Conservation (phyloP, 2,329 filamentous ascomycete species). For the Xylaria sp. region DNA sequence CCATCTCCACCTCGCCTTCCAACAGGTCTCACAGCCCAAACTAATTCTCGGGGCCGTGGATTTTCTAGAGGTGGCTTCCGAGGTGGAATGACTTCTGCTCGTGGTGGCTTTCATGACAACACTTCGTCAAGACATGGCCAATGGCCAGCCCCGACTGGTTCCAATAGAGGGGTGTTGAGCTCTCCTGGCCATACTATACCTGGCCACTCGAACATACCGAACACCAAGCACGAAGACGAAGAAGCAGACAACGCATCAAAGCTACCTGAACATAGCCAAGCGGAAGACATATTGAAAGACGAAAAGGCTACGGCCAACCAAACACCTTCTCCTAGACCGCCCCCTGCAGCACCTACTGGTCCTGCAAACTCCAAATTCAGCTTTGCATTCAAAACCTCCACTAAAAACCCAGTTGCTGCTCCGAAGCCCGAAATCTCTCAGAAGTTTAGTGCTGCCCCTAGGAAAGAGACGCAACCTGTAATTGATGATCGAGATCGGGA, state of each 20-base stretch:
- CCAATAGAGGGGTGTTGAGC: slow-evolving; percentile 41
- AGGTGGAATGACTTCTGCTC: slow-evolving; percentile 62
- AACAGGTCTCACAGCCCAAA: slow-evolving; percentile 65
- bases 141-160: slow-evolving; percentile 41
- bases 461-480: slow-evolving; percentile 56
- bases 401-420: slow-evolving; percentile 64
- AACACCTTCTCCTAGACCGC: slow-evolving; percentile 62
- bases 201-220: slow-evolving; percentile 43
- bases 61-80: slow-evolving; percentile 66
- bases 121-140: slow-evolving; percentile 74
- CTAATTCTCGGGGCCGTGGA: slow-evolving; percentile 54
- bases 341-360: slow-evolving; percentile 63
- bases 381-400: slow-evolving; percentile 87
- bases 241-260: slow-evolving; percentile 69
- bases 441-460: slow-evolving; percentile 72
- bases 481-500: slow-evolving; percentile 50
- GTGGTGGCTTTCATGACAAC: slow-evolving; percentile 65
- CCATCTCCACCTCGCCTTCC: slow-evolving; percentile 65
- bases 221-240: slow-evolving; percentile 52
- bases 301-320: slow-evolving; percentile 60
- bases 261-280: slow-evolving; percentile 71
- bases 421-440: slow-evolving; percentile 74
- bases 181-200: slow-evolving; percentile 49
- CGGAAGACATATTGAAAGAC: slow-evolving; percentile 66
- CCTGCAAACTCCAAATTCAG: slow-evolving; percentile 80